Conservation (phyloP, 2,329 filamentous ascomycete genomes). For the Sarocladiaceae sp. region DNA sequence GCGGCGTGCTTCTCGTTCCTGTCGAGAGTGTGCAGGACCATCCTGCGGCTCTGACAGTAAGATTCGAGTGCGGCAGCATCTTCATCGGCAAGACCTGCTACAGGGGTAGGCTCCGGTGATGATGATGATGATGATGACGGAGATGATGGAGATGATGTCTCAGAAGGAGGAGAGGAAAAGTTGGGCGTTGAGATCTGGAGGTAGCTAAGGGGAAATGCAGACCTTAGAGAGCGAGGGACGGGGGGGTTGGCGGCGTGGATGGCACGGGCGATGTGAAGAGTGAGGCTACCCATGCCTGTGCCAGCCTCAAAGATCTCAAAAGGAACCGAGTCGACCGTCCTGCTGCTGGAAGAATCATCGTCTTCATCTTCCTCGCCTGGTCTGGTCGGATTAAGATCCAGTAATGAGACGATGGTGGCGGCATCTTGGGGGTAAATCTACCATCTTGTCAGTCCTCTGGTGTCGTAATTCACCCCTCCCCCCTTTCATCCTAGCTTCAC, state of each 20-base stretch:
- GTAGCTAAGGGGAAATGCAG: slow-evolving; percentile 9
- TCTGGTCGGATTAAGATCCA: slow-evolving; percentile 62
- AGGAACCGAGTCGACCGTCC: slow-evolving; percentile 26
- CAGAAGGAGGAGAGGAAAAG: background rate
- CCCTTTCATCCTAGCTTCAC: background rate
- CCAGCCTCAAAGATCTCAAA: slow-evolving; percentile 78
- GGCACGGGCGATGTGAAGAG: slow-evolving; percentile 66
- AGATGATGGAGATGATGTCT: slow-evolving; percentile 7
- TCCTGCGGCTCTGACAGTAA: slow-evolving; percentile 49
- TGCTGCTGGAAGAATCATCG: background rate
- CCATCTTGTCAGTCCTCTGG: background rate
- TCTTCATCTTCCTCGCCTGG: slow-evolving; percentile 24
- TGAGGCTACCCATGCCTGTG: slow-evolving; percentile 77
- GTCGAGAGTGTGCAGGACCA: slow-evolving; percentile 72
- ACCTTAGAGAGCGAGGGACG: slow-evolving; percentile 35
- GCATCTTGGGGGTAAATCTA: slow-evolving; percentile 64
- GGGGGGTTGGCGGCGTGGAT: slow-evolving; percentile 66
- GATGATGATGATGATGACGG: background rate
- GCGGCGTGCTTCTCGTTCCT: slow-evolving; percentile 53
- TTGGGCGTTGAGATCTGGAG: background rate
- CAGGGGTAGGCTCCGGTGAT: slow-evolving; percentile 19
- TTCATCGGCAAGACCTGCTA: slow-evolving; percentile 22
- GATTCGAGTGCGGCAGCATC: slow-evolving; percentile 30
- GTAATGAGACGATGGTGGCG: slow-evolving; percentile 65
- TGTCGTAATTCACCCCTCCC: background rate